These are phyloP conservation scores for Botryotinia globosa DNA, from an alignment of 2,329 filamentous ascomycete genomes.

Conservation along the genomic window DNA sequence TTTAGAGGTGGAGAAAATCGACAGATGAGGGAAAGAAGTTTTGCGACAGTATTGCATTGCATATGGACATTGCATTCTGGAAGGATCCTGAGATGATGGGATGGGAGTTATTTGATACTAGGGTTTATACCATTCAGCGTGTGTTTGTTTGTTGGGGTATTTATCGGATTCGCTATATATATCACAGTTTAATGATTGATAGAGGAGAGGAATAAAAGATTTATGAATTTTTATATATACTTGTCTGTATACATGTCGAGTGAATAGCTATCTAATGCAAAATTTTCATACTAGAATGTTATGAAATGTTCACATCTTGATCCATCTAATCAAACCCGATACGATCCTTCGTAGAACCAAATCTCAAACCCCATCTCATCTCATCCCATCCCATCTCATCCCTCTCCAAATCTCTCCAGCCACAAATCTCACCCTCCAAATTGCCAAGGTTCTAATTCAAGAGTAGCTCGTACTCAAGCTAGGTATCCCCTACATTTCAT, in stretches of 20 bases:
- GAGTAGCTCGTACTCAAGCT: background rate
- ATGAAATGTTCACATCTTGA: background rate
- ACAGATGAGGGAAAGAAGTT: background rate
- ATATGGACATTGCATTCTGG: constrained; percentile 1
- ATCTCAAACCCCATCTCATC: background rate
- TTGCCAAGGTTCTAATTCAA: background rate
- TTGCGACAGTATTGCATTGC: background rate
- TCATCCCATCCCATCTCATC: background rate
- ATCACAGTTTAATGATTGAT: constrained; percentile 7
- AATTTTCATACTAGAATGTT: background rate
- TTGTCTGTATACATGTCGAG: background rate
- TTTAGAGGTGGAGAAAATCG: background rate
- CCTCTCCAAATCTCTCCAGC: background rate
- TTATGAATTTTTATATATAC: background rate
- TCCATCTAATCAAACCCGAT: background rate
- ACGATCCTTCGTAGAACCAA: background rate
- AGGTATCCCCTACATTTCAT: background rate
- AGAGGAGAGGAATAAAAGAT: background rate
- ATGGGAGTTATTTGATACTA: background rate
- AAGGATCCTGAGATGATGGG: background rate
- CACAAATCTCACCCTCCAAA: background rate
- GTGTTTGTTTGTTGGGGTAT: background rate
- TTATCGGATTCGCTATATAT: background rate
- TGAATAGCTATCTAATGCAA: no score
- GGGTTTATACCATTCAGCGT: constrained; percentile 2